Base-by-base conservation (phyloP, 1,284 basidiomycete genomes). In the Cerrena zonata region DNA sequence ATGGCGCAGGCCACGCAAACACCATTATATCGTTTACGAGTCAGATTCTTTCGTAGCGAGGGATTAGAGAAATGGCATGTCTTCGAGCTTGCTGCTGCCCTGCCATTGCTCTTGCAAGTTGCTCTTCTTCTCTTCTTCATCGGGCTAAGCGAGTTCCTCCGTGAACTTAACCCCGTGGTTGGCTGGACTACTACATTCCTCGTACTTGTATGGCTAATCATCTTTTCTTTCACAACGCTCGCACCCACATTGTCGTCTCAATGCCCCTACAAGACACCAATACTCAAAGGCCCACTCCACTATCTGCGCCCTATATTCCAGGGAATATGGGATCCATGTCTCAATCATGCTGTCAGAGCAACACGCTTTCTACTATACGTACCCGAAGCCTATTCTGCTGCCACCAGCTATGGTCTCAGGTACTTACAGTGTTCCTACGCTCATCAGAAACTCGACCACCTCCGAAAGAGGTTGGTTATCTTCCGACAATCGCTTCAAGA, bases 31-130 rank as follows among this genome's bases (percentile, higher is more conserved):
- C 12, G 42, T 42, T 2, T 36, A 49, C 34, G 53, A 25, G 2
- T 54, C 11, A 57, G 61, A 15, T 60, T 63, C 34, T 48, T 58
- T 27, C 62, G 66, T 27, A 53, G 52, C n/a, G 60, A 65, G 39
- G 61, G 60, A n/a, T 53, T 66, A 4, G 47, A 58, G 5, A 53
- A 52, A 25, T 69, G 67, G 67, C 55, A 55, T 15, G 62, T 68
- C 1, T 50, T 55, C 5, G 52, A 52, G 7, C 58, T 65, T 15
- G 56, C 67, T 12, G 50, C 61, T 1, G 39, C 57, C 12, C 58
- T 69, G 2, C 65, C 65, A 0, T 42, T 63, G 4, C 52, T 68
- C 11, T 55, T 69, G n/a, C 61, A 68, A 42, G 38, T 59, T n/a
- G 59, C 67, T 0, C 52, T 67, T 3, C 47, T 60, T 5, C 56